Percentiles rank a stretch among this genome's conserved stretches.
These are phyloP conservation scores for Circinella minor DNA, from an alignment of 371 early-diverging fungal genomes.

Conservation along the genomic window DNA sequence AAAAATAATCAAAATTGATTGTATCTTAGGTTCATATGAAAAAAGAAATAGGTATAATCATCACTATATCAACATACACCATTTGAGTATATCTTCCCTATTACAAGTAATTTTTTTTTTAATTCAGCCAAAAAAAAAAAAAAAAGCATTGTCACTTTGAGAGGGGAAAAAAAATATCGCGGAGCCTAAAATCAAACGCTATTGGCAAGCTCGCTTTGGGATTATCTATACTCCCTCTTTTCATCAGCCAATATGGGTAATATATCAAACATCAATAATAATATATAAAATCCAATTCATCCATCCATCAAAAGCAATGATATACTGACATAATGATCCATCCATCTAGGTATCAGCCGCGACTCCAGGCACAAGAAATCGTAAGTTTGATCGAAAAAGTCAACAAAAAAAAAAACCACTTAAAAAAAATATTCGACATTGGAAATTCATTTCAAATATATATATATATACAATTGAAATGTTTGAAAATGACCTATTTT, in stretches of 20 bases:
- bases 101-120: too few relatives aligned
- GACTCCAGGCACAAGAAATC: slow-evolving; percentile 97
- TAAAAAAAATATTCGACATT: neutral
- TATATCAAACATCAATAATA: neutral
- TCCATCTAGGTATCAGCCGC: slow-evolving; percentile 88
- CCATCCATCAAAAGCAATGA: slow-evolving; percentile 19
- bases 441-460: neutral
- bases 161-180: neutral
- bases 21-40: too few relatives aligned
- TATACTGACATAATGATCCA: neutral
- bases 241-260: slow-evolving; percentile 18
- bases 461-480: too few relatives aligned
- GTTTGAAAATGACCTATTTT: too few relatives aligned
- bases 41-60: too few relatives aligned
- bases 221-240: slow-evolving; percentile 2
- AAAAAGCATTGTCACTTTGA: too few relatives aligned
- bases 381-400: slow-evolving; percentile 3
- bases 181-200: slow-evolving; percentile 21
- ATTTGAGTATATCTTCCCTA: too few relatives aligned
- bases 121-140: too few relatives aligned
- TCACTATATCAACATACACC: too few relatives aligned
- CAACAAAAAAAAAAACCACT: neutral
- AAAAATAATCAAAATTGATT: too few relatives aligned
- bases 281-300: slow-evolving; percentile 7
- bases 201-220: neutral